These are phyloP conservation scores for Baudoinia panamericana DNA, from an alignment of 495 filamentous ascomycete species.

Conservation along the genomic window DNA sequence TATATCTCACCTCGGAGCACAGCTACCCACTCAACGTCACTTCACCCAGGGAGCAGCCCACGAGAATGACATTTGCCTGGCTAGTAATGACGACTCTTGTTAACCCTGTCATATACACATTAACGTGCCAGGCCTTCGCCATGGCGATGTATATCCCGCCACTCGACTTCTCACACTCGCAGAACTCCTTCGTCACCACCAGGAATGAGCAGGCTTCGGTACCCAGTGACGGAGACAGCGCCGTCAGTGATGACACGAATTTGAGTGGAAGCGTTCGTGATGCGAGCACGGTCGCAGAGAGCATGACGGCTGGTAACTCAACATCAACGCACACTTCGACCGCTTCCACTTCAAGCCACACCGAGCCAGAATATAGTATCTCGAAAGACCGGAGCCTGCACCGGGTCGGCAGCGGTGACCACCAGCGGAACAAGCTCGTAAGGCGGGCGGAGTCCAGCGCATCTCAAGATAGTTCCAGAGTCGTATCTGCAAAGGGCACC, in stretches of 20 bases:
- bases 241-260: neutral
- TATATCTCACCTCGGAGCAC: too few relatives aligned
- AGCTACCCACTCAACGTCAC: slow-evolving; percentile 8
- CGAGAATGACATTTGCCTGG: too few relatives aligned
- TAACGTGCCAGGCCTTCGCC: neutral
- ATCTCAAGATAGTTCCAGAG: too few relatives aligned
- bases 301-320: too few relatives aligned
- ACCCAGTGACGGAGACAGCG: neutral
- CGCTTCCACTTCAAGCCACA: too few relatives aligned
- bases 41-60: neutral
- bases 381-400: too few relatives aligned
- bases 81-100: neutral
- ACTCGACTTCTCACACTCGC: slow-evolving; percentile 10
- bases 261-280: neutral
- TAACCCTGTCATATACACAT: neutral
- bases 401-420: too few relatives aligned
- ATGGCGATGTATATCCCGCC: slow-evolving; percentile 8
- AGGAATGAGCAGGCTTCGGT: neutral
- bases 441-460: neutral
- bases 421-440: neutral
- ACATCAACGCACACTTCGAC: too few relatives aligned
- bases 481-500: too few relatives aligned
- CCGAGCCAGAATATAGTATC: too few relatives aligned
- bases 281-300: too few relatives aligned
- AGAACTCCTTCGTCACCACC: slow-evolving; percentile 7